Percentiles rank a stretch among this genome's conserved stretches.
Conservation (phyloP, 768 basidiomycete genomes). For the Psilocybe azurescens region DNA sequence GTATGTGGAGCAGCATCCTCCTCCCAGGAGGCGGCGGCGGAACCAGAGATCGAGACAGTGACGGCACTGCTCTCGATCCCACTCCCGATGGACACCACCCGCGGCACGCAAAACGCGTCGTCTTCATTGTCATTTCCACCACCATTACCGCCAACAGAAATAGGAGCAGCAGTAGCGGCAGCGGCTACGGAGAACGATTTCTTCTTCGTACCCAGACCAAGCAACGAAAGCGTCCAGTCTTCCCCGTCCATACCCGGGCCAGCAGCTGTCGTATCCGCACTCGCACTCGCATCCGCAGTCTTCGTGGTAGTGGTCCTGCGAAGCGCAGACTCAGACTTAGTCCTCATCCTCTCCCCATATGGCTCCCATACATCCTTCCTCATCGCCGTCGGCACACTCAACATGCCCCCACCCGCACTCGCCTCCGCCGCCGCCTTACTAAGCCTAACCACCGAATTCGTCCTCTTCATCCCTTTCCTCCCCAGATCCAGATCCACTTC, state of each 20-base stretch:
- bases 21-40: too few species aligned
- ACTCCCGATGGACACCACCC: constrained; percentile 11
- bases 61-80: not conserved
- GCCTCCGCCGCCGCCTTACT: not conserved
- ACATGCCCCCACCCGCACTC: not conserved
- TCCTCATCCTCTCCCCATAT: constrained; percentile 15
- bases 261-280: not conserved
- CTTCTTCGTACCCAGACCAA: not conserved
- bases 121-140: constrained; percentile 8
- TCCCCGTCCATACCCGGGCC: not conserved
- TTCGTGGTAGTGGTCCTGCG: not conserved
- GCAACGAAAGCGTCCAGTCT: not conserved
- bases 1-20: not conserved
- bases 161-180: constrained; percentile 19
- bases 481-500: not conserved
- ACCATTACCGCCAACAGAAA: not conserved
- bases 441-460: too few species aligned
- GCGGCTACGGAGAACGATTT: constrained; percentile 14
- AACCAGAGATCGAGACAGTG: not conserved
- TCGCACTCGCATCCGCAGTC: not conserved
- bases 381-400: not conserved
- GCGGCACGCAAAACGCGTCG: constrained; percentile 8
- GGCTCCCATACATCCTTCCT: not conserved
- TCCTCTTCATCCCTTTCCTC: not conserved
- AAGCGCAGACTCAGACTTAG: constrained; percentile 26